These are phyloP conservation scores for Juncus inflexus DNA, from an alignment of 176 grass and related monocot genomes.

Conservation along the genomic window DNA sequence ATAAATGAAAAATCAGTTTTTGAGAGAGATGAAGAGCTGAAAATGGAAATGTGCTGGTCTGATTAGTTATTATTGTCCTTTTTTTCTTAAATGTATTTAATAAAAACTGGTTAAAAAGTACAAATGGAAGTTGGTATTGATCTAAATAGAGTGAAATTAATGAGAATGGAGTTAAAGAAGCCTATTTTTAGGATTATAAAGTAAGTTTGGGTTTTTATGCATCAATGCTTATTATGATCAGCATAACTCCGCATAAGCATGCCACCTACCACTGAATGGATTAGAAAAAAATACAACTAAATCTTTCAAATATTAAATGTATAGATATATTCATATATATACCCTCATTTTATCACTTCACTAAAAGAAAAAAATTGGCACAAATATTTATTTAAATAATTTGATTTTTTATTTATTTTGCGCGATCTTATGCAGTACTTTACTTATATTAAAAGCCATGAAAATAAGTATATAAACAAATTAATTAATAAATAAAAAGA, in stretches of 20 bases:
- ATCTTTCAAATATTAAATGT: no score
- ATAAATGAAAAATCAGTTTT: not conserved
- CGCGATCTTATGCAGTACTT: not conserved
- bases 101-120: constrained; percentile 1
- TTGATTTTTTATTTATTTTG: no score
- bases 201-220: no score
- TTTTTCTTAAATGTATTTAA: constrained; percentile 22
- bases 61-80: constrained; percentile 11
- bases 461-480: not conserved
- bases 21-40: not conserved
- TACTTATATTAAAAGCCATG: not conserved
- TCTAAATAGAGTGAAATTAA: constrained; percentile 7
- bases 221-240: no score
- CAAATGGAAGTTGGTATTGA: constrained; percentile 21
- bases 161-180: constrained; percentile 5
- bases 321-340: no score
- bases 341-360: no score
- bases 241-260: no score
- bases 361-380: no score
- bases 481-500: not conserved
- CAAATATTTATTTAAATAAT: no score
- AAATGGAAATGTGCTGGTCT: constrained; percentile 23
- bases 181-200: not conserved
- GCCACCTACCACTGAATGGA: no score
- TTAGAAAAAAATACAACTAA: no score